phyloP scores from a whole-genome alignment of 805 yeast genomes.

The Candida jianshihensis region DNA sequence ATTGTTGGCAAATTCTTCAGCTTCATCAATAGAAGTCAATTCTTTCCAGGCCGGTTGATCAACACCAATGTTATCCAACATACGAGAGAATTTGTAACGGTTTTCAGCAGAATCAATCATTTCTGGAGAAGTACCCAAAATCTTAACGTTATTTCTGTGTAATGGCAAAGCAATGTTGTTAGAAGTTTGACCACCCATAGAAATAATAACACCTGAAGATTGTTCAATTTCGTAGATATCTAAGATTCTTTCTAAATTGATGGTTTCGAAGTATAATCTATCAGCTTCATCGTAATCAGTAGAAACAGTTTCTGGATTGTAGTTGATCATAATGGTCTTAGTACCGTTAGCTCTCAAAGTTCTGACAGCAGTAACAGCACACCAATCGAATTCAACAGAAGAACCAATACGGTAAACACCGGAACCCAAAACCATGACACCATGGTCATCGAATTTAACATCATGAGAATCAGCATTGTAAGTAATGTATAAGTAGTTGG shows the following conservation, averaged over 20 bases:
- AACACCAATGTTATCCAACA: slow-evolving; percentile 92
- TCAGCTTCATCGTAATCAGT: slow-evolving; percentile 98
- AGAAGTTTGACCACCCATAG: slow-evolving; percentile 99
- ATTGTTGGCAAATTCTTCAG: slow-evolving; percentile 83
- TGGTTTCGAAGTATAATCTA: slow-evolving; percentile 91
- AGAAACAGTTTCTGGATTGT: slow-evolving; percentile 98
- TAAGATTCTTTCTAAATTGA: slow-evolving; percentile 86
- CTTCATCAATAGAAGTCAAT: slow-evolving; percentile 86
- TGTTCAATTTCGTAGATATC: slow-evolving; percentile 92
- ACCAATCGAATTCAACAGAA: slow-evolving; percentile 98
- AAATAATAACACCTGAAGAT: slow-evolving; percentile 85
- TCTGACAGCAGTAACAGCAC: slow-evolving; percentile 96
- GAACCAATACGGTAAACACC: slow-evolving; percentile 99
- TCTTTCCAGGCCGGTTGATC: slow-evolving; percentile 99
- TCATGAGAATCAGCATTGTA: slow-evolving; percentile 89
- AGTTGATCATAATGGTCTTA: slow-evolving; percentile 94
- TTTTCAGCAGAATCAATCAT: slow-evolving; percentile 98
- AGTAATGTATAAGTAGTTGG: slow-evolving; percentile 91
- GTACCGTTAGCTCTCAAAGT: slow-evolving; percentile 79
- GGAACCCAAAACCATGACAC: slow-evolving; percentile 93
- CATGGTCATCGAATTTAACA: slow-evolving; percentile 83
- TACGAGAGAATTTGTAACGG: slow-evolving; percentile 94
- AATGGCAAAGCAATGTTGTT: slow-evolving; percentile 91
- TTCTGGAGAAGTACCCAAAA: slow-evolving; percentile 94
- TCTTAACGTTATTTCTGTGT: slow-evolving; percentile 91